These are phyloP conservation scores for Niebla homalea DNA, from an alignment of 495 filamentous ascomycete species.

Conservation along the genomic window DNA sequence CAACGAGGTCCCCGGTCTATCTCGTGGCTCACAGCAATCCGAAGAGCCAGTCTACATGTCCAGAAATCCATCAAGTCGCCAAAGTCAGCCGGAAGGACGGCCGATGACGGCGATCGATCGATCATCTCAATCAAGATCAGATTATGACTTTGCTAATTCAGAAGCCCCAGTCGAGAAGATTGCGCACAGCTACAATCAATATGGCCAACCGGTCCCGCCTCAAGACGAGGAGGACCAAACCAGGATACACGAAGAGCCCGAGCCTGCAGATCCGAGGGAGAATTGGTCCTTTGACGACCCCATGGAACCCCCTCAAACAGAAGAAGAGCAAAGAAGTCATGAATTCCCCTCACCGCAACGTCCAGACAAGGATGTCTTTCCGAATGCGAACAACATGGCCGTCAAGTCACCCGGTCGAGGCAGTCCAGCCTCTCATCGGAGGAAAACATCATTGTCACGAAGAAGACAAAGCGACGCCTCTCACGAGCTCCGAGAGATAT, in stretches of 20 bases:
- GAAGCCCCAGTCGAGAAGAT: constrained; percentile 39
- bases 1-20: constrained; percentile 27
- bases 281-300: constrained; percentile 89
- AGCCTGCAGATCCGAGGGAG: constrained; percentile 43
- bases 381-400: constrained; percentile 63
- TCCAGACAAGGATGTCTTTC: constrained; percentile 76
- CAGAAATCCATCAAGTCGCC: constrained; percentile 24
- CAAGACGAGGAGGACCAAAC: constrained; percentile 28
- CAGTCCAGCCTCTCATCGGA: constrained; percentile 49
- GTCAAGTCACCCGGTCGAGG: constrained; percentile 60
- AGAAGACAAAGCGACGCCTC: constrained; percentile 44
- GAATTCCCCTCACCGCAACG: constrained; percentile 44
- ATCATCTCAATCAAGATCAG: constrained; percentile 28
- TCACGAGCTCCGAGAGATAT: constrained; percentile 33
- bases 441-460: constrained; percentile 66
- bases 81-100: constrained; percentile 26
- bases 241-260: constrained; percentile 19
- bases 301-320: constrained; percentile 28
- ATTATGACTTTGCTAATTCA: constrained; percentile 14
- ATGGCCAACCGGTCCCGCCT: constrained; percentile 33
- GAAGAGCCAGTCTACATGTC: constrained; percentile 17
- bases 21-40: constrained; percentile 26
- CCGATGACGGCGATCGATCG: constrained; percentile 28
- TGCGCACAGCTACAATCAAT: constrained; percentile 44
- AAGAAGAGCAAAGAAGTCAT: constrained; percentile 27